A percentile compares a stretch with the other conserved stretches of the same genome.
These are phyloP conservation scores for Silene coronaria DNA, from an alignment of 179 eudicot species.

Conservation along the genomic window DNA sequence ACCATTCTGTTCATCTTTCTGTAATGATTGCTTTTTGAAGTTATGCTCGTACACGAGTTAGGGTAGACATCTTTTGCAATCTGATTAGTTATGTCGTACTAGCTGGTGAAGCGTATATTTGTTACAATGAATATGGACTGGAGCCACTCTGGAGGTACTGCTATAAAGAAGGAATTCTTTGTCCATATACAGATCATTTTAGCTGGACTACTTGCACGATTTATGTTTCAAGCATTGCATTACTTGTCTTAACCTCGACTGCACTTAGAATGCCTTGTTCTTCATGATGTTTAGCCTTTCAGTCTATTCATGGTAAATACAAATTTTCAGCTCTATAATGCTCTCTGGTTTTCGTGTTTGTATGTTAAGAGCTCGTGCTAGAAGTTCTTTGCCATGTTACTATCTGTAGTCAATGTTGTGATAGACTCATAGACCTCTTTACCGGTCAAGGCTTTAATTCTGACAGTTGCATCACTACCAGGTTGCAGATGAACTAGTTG, in stretches of 20 bases:
- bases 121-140: not conserved
- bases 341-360: too few species aligned
- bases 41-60: too few species aligned
- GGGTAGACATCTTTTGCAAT: not conserved
- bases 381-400: not conserved
- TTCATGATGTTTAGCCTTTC: too few species aligned
- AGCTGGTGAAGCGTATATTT: not conserved
- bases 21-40: too few species aligned
- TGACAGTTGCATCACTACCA: conserved; percentile 25
- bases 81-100: not conserved
- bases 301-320: too few species aligned
- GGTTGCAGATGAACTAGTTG: conserved; percentile 97
- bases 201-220: not conserved
- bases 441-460: not conserved
- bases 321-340: too few species aligned
- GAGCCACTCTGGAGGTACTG: not conserved
- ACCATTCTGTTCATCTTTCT: too few species aligned
- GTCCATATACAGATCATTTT: not conserved
- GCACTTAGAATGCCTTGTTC: too few species aligned
- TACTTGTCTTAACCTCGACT: not conserved
- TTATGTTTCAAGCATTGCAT: not conserved
- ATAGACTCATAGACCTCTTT: not conserved
- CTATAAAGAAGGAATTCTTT: not conserved
- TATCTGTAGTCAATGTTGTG: not conserved
- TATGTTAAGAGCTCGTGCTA: not conserved